Percentiles rank a stretch among this genome's conserved stretches.
Conservation (phyloP, 306 rosid genomes). For the Glycine tomentella region DNA sequence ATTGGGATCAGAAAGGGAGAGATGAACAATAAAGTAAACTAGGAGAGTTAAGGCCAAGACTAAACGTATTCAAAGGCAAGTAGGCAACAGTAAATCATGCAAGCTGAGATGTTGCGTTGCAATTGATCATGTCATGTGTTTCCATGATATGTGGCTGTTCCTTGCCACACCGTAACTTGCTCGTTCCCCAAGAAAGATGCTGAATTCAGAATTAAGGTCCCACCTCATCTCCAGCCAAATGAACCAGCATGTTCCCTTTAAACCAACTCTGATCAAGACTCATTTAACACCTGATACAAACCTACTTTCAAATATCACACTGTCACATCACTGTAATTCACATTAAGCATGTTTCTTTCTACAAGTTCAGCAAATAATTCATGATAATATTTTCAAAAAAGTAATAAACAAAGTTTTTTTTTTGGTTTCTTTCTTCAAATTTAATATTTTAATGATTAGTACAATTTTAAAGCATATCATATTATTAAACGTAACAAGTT, state of each 20-base stretch:
- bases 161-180: slow-evolving; percentile 19
- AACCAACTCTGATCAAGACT: slow-evolving; percentile 35
- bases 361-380: background rate
- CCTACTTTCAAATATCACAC: background rate
- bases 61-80: too few relatives aligned
- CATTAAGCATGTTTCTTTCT: background rate
- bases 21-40: too few relatives aligned
- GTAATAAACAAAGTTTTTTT: background rate
- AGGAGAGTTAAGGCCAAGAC: too few relatives aligned
- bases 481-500: background rate
- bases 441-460: too few relatives aligned
- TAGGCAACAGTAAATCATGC: too few relatives aligned
- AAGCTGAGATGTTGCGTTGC: too few relatives aligned
- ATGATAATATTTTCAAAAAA: background rate
- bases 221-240: slow-evolving; percentile 60
- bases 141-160: too few relatives aligned
- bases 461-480: background rate
- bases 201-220: slow-evolving; percentile 52
- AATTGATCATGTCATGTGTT: too few relatives aligned
- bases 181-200: slow-evolving; percentile 61
- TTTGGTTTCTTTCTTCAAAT: background rate
- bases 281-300: slow-evolving; percentile 35
- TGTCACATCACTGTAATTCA: slow-evolving; percentile 15
- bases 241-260: slow-evolving; percentile 51
- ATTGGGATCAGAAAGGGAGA: too few relatives aligned